These are phyloP conservation scores for Sporobolus alterniflorus DNA, from an alignment of 202 grass and related monocot genomes.

Conservation along the genomic window DNA sequence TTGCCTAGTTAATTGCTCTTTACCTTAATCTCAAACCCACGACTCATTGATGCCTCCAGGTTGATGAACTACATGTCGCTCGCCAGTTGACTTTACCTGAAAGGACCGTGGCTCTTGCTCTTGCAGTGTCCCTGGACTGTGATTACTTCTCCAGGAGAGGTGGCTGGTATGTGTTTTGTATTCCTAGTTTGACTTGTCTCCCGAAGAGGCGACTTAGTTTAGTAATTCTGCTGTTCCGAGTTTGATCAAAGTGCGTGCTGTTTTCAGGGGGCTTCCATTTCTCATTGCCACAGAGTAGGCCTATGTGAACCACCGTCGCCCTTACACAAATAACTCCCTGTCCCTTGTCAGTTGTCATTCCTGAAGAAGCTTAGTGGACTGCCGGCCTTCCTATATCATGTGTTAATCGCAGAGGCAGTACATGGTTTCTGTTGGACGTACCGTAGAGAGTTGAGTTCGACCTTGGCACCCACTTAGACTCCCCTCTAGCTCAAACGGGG, in stretches of 20 bases:
- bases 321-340: background rate
- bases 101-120: slow-evolving; percentile 87
- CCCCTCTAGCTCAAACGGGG: background rate
- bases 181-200: slow-evolving; percentile 12
- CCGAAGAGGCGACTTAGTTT: background rate
- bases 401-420: background rate
- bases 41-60: slow-evolving; percentile 39
- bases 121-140: slow-evolving; percentile 79
- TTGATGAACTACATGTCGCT: slow-evolving; percentile 71
- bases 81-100: slow-evolving; percentile 78
- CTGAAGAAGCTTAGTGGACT: slow-evolving; percentile 14
- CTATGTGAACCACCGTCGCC: background rate
- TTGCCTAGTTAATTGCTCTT: background rate
- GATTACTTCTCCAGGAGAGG: slow-evolving; percentile 93
- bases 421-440: background rate
- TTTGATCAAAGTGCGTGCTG: slow-evolving; percentile 23
- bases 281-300: slow-evolving; percentile 72
- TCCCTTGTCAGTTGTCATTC: background rate
- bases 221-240: background rate
- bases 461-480: background rate
- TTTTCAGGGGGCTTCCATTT: slow-evolving; percentile 85
- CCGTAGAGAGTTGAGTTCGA: background rate
- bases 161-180: slow-evolving; percentile 65
- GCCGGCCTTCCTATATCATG: background rate
- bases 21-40: background rate